Evolutionary conservation across 352 stramenopile species (phyloP).

Genomic region (Phytophthora sojae): DNA sequence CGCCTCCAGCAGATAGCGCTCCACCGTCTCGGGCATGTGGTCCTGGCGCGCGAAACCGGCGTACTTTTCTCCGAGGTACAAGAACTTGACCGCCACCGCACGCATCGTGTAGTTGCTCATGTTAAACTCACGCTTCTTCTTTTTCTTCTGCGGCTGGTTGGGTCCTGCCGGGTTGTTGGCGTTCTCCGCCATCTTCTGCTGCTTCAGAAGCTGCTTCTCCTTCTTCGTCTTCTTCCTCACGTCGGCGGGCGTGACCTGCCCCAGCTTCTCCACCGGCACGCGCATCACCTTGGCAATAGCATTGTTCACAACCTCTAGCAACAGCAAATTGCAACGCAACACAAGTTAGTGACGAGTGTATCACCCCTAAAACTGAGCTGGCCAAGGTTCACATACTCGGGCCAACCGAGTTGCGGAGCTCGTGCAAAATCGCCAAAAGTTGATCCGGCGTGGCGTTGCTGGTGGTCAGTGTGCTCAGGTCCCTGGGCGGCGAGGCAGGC

Average conservation of each 20-base stretch:
- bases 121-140: constrained; percentile 72
- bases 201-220: constrained; percentile 32
- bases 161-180: constrained; percentile 3
- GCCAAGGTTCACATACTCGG: constrained; percentile 50
- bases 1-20: constrained; percentile 94
- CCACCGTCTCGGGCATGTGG: constrained; percentile 93
- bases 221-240: constrained; percentile 33
- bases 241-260: constrained; percentile 2
- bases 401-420: constrained; percentile 68
- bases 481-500: constrained; percentile 13
- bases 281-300: constrained; percentile 77
- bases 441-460: constrained; percentile 50
- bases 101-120: constrained; percentile 84
- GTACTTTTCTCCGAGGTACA: constrained; percentile 91
- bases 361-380: constrained; percentile 9
- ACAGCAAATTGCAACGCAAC: constrained; percentile 19
- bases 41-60: constrained; percentile 90
- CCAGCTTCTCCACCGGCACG: constrained; percentile 16
- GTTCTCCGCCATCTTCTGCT: constrained; percentile 28
- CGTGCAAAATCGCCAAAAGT: constrained; percentile 72
- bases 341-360: constrained; percentile 16
- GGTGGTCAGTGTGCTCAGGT: constrained; percentile 38
- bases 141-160: constrained; percentile 54
- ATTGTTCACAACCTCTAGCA: constrained; percentile 69
- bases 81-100: constrained; percentile 82